Evolutionary conservation across 306 rosid species (phyloP).

Genomic region (Lathyrus sativus): DNA sequence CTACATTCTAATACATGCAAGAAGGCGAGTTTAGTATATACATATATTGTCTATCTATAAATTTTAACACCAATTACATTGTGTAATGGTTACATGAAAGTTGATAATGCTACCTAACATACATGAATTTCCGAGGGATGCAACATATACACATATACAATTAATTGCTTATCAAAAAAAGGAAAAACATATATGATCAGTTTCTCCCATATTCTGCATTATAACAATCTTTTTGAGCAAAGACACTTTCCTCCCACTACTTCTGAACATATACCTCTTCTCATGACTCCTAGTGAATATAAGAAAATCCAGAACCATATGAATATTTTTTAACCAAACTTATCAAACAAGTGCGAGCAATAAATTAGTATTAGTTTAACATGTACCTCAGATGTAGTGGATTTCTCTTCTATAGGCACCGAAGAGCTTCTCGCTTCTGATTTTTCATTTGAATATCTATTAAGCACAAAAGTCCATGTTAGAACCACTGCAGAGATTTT

Average conservation of each 20-base stretch:
- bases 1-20: slow-evolving; percentile 19
- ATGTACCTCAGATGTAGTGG: slow-evolving; percentile 57
- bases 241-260: slow-evolving; percentile 30
- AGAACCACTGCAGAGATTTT: slow-evolving; percentile 31
- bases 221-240: slow-evolving; percentile 26
- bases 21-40: background rate
- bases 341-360: slow-evolving; percentile 13
- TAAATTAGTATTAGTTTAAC: slow-evolving; percentile 17
- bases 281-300: slow-evolving; percentile 49
- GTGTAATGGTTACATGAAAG: slow-evolving; percentile 26
- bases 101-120: slow-evolving; percentile 20
- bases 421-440: slow-evolving; percentile 75
- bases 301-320: slow-evolving; percentile 19
- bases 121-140: slow-evolving; percentile 40
- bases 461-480: slow-evolving; percentile 41
- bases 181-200: too few relatives aligned
- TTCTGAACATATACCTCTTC: slow-evolving; percentile 32
- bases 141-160: slow-evolving; percentile 33
- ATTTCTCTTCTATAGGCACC: slow-evolving; percentile 49
- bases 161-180: too few relatives aligned
- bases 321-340: background rate
- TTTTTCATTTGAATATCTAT: slow-evolving; percentile 88
- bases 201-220: background rate
- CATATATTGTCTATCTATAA: slow-evolving; percentile 19
- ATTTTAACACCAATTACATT: slow-evolving; percentile 31